Percentiles rank a stretch among this genome's conserved stretches.
Conservation (phyloP, 2,329 filamentous ascomycete species). For the Atkinsonella hypoxylon region DNA sequence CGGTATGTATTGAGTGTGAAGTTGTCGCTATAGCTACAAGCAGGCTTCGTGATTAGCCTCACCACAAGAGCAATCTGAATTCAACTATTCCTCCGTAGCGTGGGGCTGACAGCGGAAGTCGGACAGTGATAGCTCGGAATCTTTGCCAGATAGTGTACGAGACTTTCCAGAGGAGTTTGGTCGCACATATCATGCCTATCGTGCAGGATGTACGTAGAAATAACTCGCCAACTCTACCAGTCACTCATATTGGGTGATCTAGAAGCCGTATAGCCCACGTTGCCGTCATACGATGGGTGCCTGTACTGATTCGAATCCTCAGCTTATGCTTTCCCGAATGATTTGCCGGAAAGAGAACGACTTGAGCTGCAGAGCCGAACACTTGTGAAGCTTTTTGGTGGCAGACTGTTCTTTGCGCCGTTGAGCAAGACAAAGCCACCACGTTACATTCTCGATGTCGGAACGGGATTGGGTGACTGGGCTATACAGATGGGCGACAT, state of each 20-base stretch:
- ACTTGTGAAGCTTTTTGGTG: conserved; percentile 25
- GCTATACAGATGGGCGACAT: conserved; percentile 54
- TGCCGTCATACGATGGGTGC: too few relatives aligned
- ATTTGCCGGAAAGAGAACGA: conserved; percentile 28
- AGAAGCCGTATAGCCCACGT: too few relatives aligned
- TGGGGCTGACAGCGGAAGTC: neutral
- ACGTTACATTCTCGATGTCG: conserved; percentile 28
- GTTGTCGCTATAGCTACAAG: neutral
- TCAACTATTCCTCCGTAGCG: neutral
- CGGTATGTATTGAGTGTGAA: neutral
- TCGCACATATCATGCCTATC: conserved; percentile 35
- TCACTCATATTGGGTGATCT: neutral
- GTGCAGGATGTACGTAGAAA: conserved; percentile 30
- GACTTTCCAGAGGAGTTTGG: conserved; percentile 31
- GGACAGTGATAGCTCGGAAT: conserved; percentile 19
- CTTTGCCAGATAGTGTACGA: conserved; percentile 29
- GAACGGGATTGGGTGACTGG: conserved; percentile 42
- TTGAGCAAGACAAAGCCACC: conserved; percentile 24
- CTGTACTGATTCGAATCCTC: conserved; percentile 4
- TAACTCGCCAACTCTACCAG: neutral
- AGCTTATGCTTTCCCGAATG: conserved; percentile 37
- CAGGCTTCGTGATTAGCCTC: neutral
- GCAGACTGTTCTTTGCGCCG: conserved; percentile 31
- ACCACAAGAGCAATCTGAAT: neutral
- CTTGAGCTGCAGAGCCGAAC: conserved; percentile 27